Evolutionary conservation across 106 monocot genomes (phyloP).

Genomic region (Dioscorea dumetorum): DNA sequence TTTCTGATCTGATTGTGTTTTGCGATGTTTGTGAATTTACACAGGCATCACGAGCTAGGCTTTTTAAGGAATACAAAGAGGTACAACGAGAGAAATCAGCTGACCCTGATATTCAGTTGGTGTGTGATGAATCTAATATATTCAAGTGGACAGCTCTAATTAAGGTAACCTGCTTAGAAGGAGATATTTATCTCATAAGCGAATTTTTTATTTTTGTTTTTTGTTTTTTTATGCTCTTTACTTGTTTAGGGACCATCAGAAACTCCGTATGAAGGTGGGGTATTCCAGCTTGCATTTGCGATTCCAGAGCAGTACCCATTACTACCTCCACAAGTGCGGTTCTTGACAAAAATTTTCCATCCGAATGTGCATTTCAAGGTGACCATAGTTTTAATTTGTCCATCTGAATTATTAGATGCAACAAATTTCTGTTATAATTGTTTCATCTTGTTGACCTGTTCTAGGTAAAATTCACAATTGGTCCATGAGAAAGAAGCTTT

Average conservation of each 20-base stretch:
- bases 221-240: not conserved
- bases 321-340: constrained; percentile 96
- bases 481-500: too few species aligned
- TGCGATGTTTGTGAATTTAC: too few species aligned
- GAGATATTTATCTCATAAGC: not conserved
- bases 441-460: too few species aligned
- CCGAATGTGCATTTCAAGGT: constrained; percentile 99
- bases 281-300: constrained; percentile 90
- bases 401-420: too few species aligned
- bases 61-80: constrained; percentile 98
- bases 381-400: not conserved
- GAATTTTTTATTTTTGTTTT: too few species aligned
- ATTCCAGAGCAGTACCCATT: constrained; percentile 97
- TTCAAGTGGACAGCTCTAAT: constrained; percentile 99
- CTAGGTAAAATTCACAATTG: too few species aligned
- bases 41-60: constrained; percentile 94
- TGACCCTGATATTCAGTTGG: constrained; percentile 93
- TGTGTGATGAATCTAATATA: constrained; percentile 96
- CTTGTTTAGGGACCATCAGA: constrained; percentile 77
- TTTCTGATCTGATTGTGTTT: too few species aligned
- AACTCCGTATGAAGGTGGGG: constrained; percentile 94
- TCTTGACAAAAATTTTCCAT: constrained; percentile 97
- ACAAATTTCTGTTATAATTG: too few species aligned
- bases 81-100: constrained; percentile 85
- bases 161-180: constrained; percentile 38